Base-by-base conservation (phyloP, 164 flowering plant species). In the Umbellularia californica region DNA sequence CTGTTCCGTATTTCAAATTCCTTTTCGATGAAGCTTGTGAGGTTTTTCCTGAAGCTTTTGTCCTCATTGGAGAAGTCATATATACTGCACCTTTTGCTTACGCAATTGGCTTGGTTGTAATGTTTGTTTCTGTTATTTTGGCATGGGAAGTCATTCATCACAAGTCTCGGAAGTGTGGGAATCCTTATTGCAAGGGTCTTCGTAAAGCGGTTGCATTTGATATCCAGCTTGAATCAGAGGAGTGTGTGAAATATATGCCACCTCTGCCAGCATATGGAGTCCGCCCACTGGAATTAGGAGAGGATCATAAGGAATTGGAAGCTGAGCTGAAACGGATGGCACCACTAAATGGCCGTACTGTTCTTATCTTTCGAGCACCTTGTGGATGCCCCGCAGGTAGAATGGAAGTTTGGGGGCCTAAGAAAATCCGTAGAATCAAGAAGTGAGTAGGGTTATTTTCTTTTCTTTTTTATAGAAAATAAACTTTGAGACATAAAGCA, bases 341-440 rank as follows among this genome's bases (percentile, higher is more conserved):
- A 3, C 91, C 91, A 12, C 80, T 75, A 52, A 88, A 88, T 81
- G 91, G 89, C 3, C 81, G 91, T 33, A 83, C 89, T 5, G 89
- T 88, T 72, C 88, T 88, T 10, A 82, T 87, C 58, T 88, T 88
- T 67, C 82, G 89, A 64, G 84, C 87, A 9, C 85, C 86, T 62
- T 88, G 91, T 75, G 91, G 89, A 67, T 88, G 89, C 64, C 86
- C 88, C 17, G 82, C 79, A 4, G 86, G 88, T 70, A 83, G 88
- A 77, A 79, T 88, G 91, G 89, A 85, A 83, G 91, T 85, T 76
- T 87, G 88, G 89, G 91, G 91, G 19, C 83, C 85, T 47, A 87
- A 82, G 75, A 83, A 79, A 78, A 60, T 78, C 22, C 85, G 91
- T 70, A 81, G 86, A 70, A 74, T 85, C 75, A 88, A 86, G 76